Base-by-base conservation (phyloP, 163 green algal genomes). In the Coccomyxa subellipsoidea region DNA sequence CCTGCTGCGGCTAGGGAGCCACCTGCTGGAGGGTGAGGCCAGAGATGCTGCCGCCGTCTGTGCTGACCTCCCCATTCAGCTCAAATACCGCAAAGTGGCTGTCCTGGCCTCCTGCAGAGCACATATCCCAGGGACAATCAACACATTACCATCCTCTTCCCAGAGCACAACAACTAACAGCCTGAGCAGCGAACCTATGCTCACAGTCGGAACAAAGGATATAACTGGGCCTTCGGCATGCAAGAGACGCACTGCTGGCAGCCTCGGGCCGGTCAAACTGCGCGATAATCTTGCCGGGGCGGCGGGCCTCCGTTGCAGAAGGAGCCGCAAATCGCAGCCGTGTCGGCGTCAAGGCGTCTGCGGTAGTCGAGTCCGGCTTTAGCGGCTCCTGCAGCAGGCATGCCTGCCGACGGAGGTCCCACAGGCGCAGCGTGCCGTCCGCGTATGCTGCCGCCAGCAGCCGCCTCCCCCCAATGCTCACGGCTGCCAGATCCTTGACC, bases 381-480 rank as follows among this genome's bases (percentile, higher is more conserved):
- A 73, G 66, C 66, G 27, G 66, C 10, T 34, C n/a, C 1, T 73
- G 66, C 70, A 77, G 70, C 70, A 77, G n/a, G 70, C 70, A 77
- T 31, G 70, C 70, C 70, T 77, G 70, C 70, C 32, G 27, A 8
- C 34, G 23, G 2, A 77, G 70, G 70, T 40, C 34, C 70, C 70
- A 77, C 25, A 77, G 25, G n/a, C 70, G 70, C 70, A 77, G 70
- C n/a, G 70, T 25, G n/a, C 32, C 70, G 32, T 77, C 70, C 8
- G 32, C 23, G 70, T 77, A 77, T n/a, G 32, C 70, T 29, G 32
- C 70, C 70, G 70, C 70, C 70, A 77, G 70, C 25, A 77, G 32
- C 18, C 10, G 27, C 27, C 32, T 27, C 10, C 70, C 32, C 7
- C 32, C 70, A n/a, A 40, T 7, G 10, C 32, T 27, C n/a, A 40